Evolutionary conservation across 495 filamentous ascomycete genomes (phyloP).

Genomic region (Trichoderma gamsii): DNA sequence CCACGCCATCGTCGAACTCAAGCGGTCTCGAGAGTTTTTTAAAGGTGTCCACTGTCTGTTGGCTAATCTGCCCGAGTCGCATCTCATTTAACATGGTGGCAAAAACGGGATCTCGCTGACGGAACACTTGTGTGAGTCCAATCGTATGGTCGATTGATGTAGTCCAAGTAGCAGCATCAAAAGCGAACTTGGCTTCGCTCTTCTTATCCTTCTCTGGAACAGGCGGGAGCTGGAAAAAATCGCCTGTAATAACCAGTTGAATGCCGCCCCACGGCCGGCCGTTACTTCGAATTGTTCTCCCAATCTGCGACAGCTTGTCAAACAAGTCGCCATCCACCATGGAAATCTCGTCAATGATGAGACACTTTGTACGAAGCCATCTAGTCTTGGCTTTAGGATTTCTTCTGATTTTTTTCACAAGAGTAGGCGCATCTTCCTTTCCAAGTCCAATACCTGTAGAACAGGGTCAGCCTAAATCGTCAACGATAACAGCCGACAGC

Average conservation of each 20-base stretch:
- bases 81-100: conserved; percentile 96
- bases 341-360: conserved; percentile 92
- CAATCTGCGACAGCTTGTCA: conserved; percentile 89
- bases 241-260: conserved; percentile 89
- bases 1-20: conserved; percentile 65
- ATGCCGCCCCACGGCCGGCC: conserved; percentile 93
- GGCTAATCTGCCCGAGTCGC: conserved; percentile 74
- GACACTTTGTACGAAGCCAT: conserved; percentile 79
- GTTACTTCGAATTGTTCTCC: conserved; percentile 73
- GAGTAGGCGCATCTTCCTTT: conserved; percentile 73
- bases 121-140: conserved; percentile 89
- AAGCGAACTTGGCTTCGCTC: conserved; percentile 75
- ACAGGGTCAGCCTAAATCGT: not conserved
- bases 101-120: conserved; percentile 89
- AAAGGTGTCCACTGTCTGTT: conserved; percentile 66
- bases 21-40: conserved; percentile 62
- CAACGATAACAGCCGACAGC: not conserved
- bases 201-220: conserved; percentile 68
- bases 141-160: conserved; percentile 94
- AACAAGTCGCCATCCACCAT: conserved; percentile 98
- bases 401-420: conserved; percentile 85
- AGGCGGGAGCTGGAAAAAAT: conserved; percentile 95
- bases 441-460: conserved; percentile 74
- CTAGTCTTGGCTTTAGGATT: conserved; percentile 82
- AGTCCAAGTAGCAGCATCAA: conserved; percentile 85